Conservation (phyloP, 2,329 filamentous ascomycete genomes). For the Talaromyces pinophilus region DNA sequence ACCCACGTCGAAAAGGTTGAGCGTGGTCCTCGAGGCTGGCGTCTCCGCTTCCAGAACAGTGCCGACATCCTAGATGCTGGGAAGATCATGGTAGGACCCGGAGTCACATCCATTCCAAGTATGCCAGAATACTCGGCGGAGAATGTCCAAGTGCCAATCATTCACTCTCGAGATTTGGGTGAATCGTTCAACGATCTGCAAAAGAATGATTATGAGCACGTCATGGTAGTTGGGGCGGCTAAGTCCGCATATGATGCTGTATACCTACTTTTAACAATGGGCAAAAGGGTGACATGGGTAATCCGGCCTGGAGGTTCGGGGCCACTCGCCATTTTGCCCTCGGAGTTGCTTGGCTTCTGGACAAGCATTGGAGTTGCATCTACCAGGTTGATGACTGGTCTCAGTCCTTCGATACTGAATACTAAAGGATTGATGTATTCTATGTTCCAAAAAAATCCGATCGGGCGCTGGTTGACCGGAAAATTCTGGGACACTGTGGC, state of each 20-base stretch:
- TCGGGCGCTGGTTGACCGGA: not conserved
- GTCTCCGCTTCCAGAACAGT: too few relatives aligned
- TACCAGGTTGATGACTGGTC: not conserved
- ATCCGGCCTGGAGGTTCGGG: slow-evolving; percentile 37
- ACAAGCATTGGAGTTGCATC: not conserved
- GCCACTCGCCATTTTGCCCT: slow-evolving; percentile 35
- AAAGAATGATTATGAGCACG: slow-evolving; percentile 30
- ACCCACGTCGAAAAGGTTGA: not conserved
- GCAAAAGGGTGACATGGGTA: slow-evolving; percentile 38
- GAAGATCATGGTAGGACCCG: not conserved
- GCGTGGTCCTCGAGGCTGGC: too few relatives aligned
- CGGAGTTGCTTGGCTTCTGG: slow-evolving; percentile 27
- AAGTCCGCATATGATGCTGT: slow-evolving; percentile 41
- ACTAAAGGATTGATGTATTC: not conserved
- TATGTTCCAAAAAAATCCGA: not conserved
- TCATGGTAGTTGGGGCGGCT: slow-evolving; percentile 35
- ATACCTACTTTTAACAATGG: slow-evolving; percentile 33
- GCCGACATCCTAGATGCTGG: too few relatives aligned
- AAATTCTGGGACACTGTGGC: not conserved
- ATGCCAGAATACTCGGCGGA: not conserved
- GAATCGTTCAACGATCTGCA: not conserved
- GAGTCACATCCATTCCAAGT: not conserved
- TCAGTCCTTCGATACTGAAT: slow-evolving; percentile 1
- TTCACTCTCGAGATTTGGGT: not conserved
- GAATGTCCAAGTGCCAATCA: not conserved